Conservation (phyloP, 1,139 yeast genomes). For the Ogataea hybrid region DNA sequence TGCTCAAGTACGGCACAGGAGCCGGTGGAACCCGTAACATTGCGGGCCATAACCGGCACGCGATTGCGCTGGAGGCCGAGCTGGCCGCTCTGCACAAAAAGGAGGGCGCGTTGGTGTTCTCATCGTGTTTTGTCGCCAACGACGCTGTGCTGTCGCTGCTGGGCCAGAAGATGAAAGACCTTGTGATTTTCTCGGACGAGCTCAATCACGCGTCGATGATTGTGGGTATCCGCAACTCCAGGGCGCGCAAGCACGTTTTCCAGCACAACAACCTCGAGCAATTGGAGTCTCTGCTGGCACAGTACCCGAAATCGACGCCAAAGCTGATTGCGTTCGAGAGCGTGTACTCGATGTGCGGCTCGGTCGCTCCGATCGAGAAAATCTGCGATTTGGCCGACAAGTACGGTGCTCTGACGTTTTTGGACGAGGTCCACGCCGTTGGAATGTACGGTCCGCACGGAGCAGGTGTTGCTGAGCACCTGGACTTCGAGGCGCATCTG, state of each 20-base stretch:
- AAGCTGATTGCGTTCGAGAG: conserved; percentile 96
- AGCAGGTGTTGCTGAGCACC: conserved; percentile 98
- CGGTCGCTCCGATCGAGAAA: conserved; percentile 88
- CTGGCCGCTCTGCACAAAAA: conserved; percentile 90
- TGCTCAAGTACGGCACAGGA: conserved; percentile 94
- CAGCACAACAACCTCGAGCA: conserved; percentile 86
- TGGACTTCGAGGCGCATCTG: conserved; percentile 80
- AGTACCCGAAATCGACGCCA: conserved; percentile 81
- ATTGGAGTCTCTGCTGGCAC: conserved; percentile 72
- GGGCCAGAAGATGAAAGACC: conserved; percentile 85
- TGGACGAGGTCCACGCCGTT: conserved; percentile 98
- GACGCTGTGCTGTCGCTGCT: conserved; percentile 92
- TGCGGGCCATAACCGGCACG: conserved; percentile 94
- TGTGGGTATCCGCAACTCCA: conserved; percentile 89
- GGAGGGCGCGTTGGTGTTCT: conserved; percentile 91
- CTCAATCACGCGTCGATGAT: conserved; percentile 98
- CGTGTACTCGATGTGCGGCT: conserved; percentile 98
- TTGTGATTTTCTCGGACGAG: conserved; percentile 91
- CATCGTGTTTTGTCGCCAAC: conserved; percentile 95
- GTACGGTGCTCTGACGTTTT: conserved; percentile 93
- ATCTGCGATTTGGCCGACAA: conserved; percentile 96
- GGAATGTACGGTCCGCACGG: conserved; percentile 99
- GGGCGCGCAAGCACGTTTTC: conserved; percentile 84
- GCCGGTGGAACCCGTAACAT: conserved; percentile 99
- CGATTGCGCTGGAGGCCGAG: conserved; percentile 81